A percentile compares a stretch with the other conserved stretches of the same genome.
These are phyloP conservation scores for Fraxinus albicans DNA, from an alignment of 305 asterid species.

Conservation along the genomic window DNA sequence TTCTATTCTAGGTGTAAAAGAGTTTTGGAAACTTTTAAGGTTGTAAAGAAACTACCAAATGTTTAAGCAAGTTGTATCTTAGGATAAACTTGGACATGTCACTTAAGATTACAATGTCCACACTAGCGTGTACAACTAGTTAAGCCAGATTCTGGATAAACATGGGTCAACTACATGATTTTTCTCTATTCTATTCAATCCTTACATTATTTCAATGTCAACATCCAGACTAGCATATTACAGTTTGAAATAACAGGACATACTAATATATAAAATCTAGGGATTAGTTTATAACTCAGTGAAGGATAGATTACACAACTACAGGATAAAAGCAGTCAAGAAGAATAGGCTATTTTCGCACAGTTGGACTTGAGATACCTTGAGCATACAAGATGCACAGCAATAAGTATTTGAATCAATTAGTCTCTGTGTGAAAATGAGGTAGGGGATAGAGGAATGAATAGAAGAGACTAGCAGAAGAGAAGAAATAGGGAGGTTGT, in stretches of 20 bases:
- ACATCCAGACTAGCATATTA: background rate
- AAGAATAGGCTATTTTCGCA: background rate
- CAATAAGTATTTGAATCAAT: background rate
- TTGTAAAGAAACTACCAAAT: background rate
- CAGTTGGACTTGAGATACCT: background rate
- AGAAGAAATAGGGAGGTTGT: background rate
- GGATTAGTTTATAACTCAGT: background rate
- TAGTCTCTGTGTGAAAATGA: background rate
- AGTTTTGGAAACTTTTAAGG: background rate
- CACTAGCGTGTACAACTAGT: background rate
- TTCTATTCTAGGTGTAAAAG: background rate
- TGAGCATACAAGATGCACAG: background rate
- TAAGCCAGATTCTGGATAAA: background rate
- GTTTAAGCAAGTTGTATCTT: background rate
- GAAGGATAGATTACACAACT: background rate
- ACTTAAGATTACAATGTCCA: background rate
- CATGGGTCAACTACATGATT: background rate
- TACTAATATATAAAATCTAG: background rate
- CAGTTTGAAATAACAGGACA: background rate
- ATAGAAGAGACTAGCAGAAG: background rate
- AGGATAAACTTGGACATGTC: background rate
- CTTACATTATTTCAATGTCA: background rate
- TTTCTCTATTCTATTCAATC: background rate
- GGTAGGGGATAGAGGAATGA: background rate
- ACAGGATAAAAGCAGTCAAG: background rate